A percentile compares a stretch with the other conserved stretches of the same genome.
phyloP scores from a whole-genome alignment of 805 yeast genomes.

The Cyberlindnera meyerae region DNA sequence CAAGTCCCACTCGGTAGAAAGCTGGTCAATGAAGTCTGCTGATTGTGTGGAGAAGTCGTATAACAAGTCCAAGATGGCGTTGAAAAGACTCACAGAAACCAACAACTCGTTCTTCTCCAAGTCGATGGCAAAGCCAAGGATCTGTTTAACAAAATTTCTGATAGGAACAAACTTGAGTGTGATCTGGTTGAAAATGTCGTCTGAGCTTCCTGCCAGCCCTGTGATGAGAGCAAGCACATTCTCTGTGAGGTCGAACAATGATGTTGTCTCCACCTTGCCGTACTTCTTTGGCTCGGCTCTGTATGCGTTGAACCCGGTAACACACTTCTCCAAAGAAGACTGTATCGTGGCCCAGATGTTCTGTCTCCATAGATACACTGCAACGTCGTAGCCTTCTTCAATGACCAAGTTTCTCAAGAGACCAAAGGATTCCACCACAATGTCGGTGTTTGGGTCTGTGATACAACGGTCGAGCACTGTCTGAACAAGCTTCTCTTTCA shows the following conservation, averaged over 20 bases:
- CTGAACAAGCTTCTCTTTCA: slow-evolving; percentile 69
- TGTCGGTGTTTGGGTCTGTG: slow-evolving; percentile 65
- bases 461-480: slow-evolving; percentile 59
- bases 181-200: slow-evolving; percentile 48
- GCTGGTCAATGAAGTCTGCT: slow-evolving; percentile 38
- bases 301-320: slow-evolving; percentile 42
- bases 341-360: slow-evolving; percentile 66
- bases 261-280: slow-evolving; percentile 37
- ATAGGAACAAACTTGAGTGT: slow-evolving; percentile 23
- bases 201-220: slow-evolving; percentile 60
- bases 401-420: slow-evolving; percentile 72
- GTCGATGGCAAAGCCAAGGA: slow-evolving; percentile 28
- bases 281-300: slow-evolving; percentile 22
- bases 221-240: slow-evolving; percentile 65
- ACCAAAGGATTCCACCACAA: slow-evolving; percentile 77
- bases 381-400: slow-evolving; percentile 85
- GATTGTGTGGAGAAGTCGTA: slow-evolving; percentile 61
- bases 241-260: slow-evolving; percentile 65
- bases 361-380: slow-evolving; percentile 70
- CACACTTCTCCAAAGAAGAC: slow-evolving; percentile 45
- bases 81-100: slow-evolving; percentile 41
- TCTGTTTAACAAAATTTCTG: slow-evolving; percentile 25
- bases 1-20: slow-evolving; percentile 17
- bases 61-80: slow-evolving; percentile 50
- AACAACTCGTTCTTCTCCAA: slow-evolving; percentile 23